phyloP scores from a whole-genome alignment of 1,284 basidiomycete species.

The Melampsora abietis-canadensis region DNA sequence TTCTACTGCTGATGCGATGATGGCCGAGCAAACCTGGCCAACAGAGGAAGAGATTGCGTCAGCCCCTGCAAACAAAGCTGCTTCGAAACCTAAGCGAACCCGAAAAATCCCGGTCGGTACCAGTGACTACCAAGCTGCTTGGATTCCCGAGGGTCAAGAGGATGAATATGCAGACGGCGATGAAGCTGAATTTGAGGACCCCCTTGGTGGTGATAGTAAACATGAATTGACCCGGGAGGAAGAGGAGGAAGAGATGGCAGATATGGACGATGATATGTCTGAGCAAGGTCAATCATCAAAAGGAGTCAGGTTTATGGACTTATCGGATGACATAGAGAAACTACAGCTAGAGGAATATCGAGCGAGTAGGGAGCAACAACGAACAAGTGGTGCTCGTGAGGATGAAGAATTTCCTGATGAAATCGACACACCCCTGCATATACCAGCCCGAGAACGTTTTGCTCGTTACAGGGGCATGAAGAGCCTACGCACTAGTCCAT shows the following conservation, averaged over 20 bases:
- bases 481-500: constrained; percentile 88
- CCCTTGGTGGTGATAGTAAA: neutral
- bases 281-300: constrained; percentile 51
- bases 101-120: constrained; percentile 36
- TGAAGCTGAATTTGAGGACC: neutral
- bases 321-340: constrained; percentile 49
- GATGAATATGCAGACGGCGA: constrained; percentile 55
- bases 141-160: constrained; percentile 62
- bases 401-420: constrained; percentile 91
- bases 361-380: constrained; percentile 19
- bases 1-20: constrained; percentile 74
- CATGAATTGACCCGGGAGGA: constrained; percentile 45
- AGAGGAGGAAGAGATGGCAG: constrained; percentile 55
- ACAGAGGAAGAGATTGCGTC: constrained; percentile 89
- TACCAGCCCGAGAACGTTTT: constrained; percentile 81
- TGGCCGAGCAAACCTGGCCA: constrained; percentile 97
- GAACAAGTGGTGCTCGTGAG: constrained; percentile 53
- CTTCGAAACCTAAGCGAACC: constrained; percentile 1
- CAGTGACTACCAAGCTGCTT: constrained; percentile 83
- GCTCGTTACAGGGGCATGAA: constrained; percentile 87
- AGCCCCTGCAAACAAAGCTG: constrained; percentile 56
- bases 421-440: constrained; percentile 88
- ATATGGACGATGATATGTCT: constrained; percentile 47
- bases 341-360: constrained; percentile 44
- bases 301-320: constrained; percentile 33